phyloP scores from a whole-genome alignment of 768 basidiomycete species.

The Trametes villosa region DNA sequence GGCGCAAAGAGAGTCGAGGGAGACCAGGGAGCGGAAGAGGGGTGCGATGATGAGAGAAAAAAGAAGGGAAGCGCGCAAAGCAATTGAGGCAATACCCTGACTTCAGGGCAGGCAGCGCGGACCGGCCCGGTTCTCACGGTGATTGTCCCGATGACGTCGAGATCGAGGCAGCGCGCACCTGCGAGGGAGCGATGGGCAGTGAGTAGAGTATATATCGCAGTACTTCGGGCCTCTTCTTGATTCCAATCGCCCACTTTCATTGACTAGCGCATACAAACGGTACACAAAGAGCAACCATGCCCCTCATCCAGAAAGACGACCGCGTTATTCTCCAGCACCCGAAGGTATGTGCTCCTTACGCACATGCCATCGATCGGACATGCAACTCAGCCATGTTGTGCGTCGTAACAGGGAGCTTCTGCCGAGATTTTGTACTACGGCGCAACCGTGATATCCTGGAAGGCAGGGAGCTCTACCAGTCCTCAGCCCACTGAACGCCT shows the following conservation, averaged over 20 bases:
- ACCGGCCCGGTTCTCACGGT: not conserved
- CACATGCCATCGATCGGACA: not conserved
- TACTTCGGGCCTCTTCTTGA: too few relatives aligned
- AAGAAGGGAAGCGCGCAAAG: not conserved
- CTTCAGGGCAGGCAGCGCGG: conserved; percentile 24
- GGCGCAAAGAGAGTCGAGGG: not conserved
- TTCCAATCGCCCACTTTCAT: not conserved
- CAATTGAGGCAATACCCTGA: not conserved
- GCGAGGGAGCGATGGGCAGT: too few relatives aligned
- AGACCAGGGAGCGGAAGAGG: conserved; percentile 4
- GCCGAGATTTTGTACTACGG: conserved; percentile 77
- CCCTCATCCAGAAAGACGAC: conserved; percentile 49
- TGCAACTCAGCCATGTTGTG: not conserved
- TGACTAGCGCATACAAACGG: not conserved
- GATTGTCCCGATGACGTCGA: conserved; percentile 3
- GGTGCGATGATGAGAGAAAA: not conserved
- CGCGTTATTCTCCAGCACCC: conserved; percentile 61
- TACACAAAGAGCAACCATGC: conserved; percentile 46
- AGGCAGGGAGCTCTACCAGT: conserved; percentile 45
- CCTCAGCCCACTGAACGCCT: conserved; percentile 62
- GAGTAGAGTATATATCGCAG: too few relatives aligned
- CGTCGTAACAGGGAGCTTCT: conserved; percentile 57
- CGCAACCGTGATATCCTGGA: conserved; percentile 90
- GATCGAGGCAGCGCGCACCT: not conserved
- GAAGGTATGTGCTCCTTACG: conserved; percentile 46